Base-by-base conservation (phyloP, 2,329 filamentous ascomycete genomes). In the Lecanoromycetidae sp. region DNA sequence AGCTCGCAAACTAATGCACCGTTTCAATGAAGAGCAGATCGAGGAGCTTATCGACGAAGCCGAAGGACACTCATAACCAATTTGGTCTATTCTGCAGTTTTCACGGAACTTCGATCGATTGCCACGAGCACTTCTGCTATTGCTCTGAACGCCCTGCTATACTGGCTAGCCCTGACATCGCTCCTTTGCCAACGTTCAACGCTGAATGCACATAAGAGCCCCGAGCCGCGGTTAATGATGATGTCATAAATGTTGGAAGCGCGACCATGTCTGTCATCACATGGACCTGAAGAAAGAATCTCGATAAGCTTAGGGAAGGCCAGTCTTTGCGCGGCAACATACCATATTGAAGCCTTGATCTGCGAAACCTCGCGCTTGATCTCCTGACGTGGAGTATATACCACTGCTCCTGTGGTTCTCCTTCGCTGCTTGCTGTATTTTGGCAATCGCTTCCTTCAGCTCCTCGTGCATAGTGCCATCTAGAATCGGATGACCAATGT, bases 1-100 rank as follows among this genome's bases (percentile, higher is more conserved):
- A 30, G 66, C 69, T 2, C 65, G 69, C 50, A 80, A 80, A 60
- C 62, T 80, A 26, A 80, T 80, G 67, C 77, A 81, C 61, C 70
- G 76, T 20, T 78, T 77, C 61, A 74, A 71, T 5, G 71, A 74
- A 56, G 65, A 70, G 35, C 71, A 80, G 51, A 67, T 81, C 8
- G 66, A 74, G 50, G 63, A 64, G 39, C 56, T 71, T 39, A 74
- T 80, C 57, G 69, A 77, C 42, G 66, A 75, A 40, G 46, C 51
- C n/a, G 46, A 54, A 33, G 52, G 50, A 29, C 35, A 50, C n/a
- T 25, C 51, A 39, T 53, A 44, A 27, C 6, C 10, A 5, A 5
- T 15, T 17, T 43, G 20, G 23, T 40, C 37, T 40, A 27, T 17
- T 40, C 25, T 13, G 9, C 8, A 26, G 13, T 17, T 17, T 29